Evolutionary conservation across 2,329 filamentous ascomycete species (phyloP).

Genomic region (Biscogniauxia marginata): DNA sequence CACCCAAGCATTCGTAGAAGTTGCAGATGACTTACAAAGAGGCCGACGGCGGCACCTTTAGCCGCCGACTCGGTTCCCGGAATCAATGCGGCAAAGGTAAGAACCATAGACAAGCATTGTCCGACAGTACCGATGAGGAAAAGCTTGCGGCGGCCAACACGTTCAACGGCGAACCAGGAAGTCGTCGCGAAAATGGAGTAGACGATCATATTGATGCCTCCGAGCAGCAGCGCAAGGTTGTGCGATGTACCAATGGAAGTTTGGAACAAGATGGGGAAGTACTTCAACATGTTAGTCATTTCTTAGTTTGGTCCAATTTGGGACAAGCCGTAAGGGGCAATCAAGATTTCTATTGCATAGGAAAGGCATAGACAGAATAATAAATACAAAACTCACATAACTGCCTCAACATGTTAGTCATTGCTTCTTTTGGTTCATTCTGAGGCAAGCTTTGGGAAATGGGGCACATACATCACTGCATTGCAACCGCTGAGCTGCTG

Average conservation of each 20-base stretch:
- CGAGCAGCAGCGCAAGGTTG: slow-evolving; percentile 49
- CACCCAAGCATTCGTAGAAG: neutral
- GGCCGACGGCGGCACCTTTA: slow-evolving; percentile 65
- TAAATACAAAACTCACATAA: too few relatives aligned
- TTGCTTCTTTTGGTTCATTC: neutral
- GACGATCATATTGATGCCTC: slow-evolving; percentile 34
- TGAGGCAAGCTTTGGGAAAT: too few relatives aligned
- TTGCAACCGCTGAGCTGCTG: slow-evolving; percentile 61
- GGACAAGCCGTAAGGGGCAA: too few relatives aligned
- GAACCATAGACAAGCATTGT: slow-evolving; percentile 57
- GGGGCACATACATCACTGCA: slow-evolving; percentile 53
- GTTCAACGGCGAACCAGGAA: slow-evolving; percentile 45
- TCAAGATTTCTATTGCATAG: too few relatives aligned
- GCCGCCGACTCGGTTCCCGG: slow-evolving; percentile 60
- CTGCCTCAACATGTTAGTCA: slow-evolving; percentile 42
- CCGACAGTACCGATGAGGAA: slow-evolving; percentile 45
- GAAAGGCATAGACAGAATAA: too few relatives aligned
- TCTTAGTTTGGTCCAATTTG: too few relatives aligned
- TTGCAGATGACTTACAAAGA: slow-evolving; percentile 45
- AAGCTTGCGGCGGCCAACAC: slow-evolving; percentile 44
- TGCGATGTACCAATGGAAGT: slow-evolving; percentile 38
- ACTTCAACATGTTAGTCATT: slow-evolving; percentile 37
- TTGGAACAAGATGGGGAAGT: slow-evolving; percentile 58
- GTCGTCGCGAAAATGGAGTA: slow-evolving; percentile 36
- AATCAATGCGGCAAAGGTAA: slow-evolving; percentile 62